Conservation (phyloP, 257 asterid species). For the Plantago major region DNA sequence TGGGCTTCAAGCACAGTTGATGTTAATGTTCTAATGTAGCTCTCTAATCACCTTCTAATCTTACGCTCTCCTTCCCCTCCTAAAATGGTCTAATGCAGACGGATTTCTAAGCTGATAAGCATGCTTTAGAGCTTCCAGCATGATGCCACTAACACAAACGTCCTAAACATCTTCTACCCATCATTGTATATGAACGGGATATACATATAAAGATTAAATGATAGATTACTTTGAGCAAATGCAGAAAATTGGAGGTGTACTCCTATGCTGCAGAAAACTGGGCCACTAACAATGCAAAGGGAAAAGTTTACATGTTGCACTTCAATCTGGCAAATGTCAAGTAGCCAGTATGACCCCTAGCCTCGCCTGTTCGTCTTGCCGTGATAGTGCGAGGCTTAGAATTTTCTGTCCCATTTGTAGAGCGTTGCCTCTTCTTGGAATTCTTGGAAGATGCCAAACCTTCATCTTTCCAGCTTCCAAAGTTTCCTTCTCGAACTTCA, state of each 20-base stretch:
- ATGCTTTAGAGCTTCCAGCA: too few relatives aligned
- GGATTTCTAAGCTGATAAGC: too few relatives aligned
- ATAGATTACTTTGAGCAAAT: neutral
- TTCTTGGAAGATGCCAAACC: constrained; percentile 31
- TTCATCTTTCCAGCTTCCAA: constrained; percentile 50
- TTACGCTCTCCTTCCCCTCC: too few relatives aligned
- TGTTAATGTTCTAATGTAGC: too few relatives aligned
- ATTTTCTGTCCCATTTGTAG: constrained; percentile 38
- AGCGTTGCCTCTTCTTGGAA: constrained; percentile 69
- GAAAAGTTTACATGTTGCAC: constrained; percentile 32
- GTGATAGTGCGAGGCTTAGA: constrained; percentile 35
- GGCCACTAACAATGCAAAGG: neutral
- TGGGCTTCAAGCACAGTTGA: too few relatives aligned
- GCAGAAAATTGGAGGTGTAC: neutral
- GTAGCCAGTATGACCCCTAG: constrained; percentile 92
- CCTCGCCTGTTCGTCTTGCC: constrained; percentile 72
- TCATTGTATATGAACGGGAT: too few relatives aligned
- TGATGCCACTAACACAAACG: too few relatives aligned
- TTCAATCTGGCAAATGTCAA: constrained; percentile 87
- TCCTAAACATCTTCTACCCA: too few relatives aligned
- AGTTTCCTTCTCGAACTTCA: constrained; percentile 67
- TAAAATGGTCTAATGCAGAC: too few relatives aligned
- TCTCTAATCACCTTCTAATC: too few relatives aligned
- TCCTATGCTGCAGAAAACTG: neutral
- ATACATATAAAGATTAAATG: neutral